Percentiles rank a stretch among this genome's conserved stretches.
These are phyloP conservation scores for Rhodomyrtus psidioides DNA, from an alignment of 441 rosid species.

Conservation along the genomic window DNA sequence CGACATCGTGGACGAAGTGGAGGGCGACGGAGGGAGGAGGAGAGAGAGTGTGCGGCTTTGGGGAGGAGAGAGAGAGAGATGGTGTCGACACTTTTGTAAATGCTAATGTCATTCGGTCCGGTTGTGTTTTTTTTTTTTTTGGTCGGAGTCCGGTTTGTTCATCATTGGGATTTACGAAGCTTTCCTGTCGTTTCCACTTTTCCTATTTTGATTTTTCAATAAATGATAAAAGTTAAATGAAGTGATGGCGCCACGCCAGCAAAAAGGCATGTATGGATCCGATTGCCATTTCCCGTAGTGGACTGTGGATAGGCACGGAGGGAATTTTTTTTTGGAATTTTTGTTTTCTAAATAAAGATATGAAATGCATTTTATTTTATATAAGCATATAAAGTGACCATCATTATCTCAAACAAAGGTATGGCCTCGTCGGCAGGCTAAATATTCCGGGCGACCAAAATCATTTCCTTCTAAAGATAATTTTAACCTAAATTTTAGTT, in stretches of 20 bases:
- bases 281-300: not conserved
- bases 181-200: not conserved
- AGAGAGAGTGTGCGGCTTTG: not conserved
- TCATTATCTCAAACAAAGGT: too few relatives aligned
- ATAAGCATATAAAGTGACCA: too few relatives aligned
- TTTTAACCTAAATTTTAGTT: too few relatives aligned
- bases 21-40: not conserved
- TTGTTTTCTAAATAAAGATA: too few relatives aligned
- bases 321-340: too few relatives aligned
- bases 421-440: too few relatives aligned
- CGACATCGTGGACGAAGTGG: conserved; percentile 21
- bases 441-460: too few relatives aligned
- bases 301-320: too few relatives aligned
- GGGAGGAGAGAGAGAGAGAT: not conserved
- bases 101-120: not conserved
- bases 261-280: not conserved
- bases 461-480: too few relatives aligned
- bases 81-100: conserved; percentile 21
- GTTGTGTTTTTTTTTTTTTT: not conserved
- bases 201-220: not conserved
- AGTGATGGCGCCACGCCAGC: not conserved
- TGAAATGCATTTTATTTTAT: too few relatives aligned
- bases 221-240: not conserved
- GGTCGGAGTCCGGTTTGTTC: too few relatives aligned
- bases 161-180: too few relatives aligned